Percentiles rank a stretch among this genome's conserved stretches.
phyloP scores from a whole-genome alignment of 352 stramenopile genomes.

The Phytophthora fragariaefolia region DNA sequence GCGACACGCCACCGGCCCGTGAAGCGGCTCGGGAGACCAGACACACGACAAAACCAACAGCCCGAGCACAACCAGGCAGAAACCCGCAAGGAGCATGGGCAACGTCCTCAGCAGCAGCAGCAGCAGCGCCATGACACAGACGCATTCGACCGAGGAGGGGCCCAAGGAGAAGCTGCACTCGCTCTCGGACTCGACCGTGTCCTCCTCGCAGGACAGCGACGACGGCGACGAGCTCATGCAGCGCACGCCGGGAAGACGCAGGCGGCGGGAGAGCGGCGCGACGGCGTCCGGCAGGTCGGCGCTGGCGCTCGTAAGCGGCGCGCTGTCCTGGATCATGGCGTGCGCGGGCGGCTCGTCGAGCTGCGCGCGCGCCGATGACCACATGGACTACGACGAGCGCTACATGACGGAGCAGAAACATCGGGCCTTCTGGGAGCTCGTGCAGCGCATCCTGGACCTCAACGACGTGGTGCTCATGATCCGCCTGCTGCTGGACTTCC shows the following conservation, averaged over 20 bases:
- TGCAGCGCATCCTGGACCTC: constrained; percentile 67
- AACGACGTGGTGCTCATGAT: constrained; percentile 87
- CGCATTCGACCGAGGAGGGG: neutral
- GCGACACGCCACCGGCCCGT: constrained; percentile 30
- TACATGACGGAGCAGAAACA: constrained; percentile 70
- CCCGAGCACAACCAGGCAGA: neutral
- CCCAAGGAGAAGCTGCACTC: constrained; percentile 46
- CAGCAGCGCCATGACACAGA: neutral
- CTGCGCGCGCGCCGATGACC: neutral
- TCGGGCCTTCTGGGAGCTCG: constrained; percentile 78
- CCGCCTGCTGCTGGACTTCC: constrained; percentile 67
- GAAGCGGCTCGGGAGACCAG: constrained; percentile 4
- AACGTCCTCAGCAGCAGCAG: constrained; percentile 31
- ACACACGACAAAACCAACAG: too few species aligned
- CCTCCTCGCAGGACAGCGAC: constrained; percentile 46
- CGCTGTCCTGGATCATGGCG: constrained; percentile 29
- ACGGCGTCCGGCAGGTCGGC: neutral
- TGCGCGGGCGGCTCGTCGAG: constrained; percentile 9
- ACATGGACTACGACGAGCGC: constrained; percentile 36
- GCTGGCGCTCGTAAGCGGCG: constrained; percentile 12
- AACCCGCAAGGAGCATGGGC: constrained; percentile 17
- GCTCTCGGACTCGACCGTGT: constrained; percentile 63
- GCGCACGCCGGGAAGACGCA: constrained; percentile 13
- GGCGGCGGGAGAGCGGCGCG: constrained; percentile 18
- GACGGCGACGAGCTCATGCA: constrained; percentile 31